A percentile compares a stretch with the other conserved stretches of the same genome.
Conservation (phyloP, 208 protist genomes). For the Strigomonas culicis region DNA sequence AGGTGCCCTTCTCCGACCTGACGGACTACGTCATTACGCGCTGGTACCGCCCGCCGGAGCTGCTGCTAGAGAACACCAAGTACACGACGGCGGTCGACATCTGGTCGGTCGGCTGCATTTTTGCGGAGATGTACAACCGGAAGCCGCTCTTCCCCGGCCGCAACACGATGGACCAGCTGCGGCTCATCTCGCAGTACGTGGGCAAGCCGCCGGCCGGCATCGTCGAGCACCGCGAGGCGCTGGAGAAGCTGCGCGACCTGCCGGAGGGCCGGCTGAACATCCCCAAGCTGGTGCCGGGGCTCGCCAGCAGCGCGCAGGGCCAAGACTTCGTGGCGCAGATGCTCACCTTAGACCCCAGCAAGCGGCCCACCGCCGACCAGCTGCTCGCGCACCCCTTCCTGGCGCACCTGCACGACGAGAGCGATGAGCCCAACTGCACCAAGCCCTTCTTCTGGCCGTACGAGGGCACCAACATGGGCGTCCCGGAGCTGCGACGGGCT, state of each 20-base stretch:
- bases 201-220: constrained; percentile 93
- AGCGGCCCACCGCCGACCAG: constrained; percentile 73
- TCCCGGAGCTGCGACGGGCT: constrained; percentile 56
- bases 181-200: constrained; percentile 87
- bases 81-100: constrained; percentile 98
- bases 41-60: constrained; percentile 98
- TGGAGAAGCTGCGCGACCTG: constrained; percentile 76
- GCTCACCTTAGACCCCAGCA: constrained; percentile 70
- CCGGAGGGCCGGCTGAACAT: constrained; percentile 65
- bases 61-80: constrained; percentile 96
- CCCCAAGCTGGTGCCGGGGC: constrained; percentile 58
- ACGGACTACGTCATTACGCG: constrained; percentile 98
- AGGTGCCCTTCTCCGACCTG: constrained; percentile 84
- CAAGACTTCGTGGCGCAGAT: constrained; percentile 82
- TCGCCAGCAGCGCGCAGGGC: constrained; percentile 52
- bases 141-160: constrained; percentile 95
- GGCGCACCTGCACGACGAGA: constrained; percentile 75
- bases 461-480: constrained; percentile 65
- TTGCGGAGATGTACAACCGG: constrained; percentile 94
- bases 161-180: constrained; percentile 93
- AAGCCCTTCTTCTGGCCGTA: constrained; percentile 70
- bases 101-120: constrained; percentile 95
- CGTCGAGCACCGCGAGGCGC: constrained; percentile 72
- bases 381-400: constrained; percentile 83
- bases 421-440: constrained; percentile 72